These are phyloP conservation scores for Macadamia integrifolia DNA, from an alignment of 164 flowering plant species.

Conservation along the genomic window DNA sequence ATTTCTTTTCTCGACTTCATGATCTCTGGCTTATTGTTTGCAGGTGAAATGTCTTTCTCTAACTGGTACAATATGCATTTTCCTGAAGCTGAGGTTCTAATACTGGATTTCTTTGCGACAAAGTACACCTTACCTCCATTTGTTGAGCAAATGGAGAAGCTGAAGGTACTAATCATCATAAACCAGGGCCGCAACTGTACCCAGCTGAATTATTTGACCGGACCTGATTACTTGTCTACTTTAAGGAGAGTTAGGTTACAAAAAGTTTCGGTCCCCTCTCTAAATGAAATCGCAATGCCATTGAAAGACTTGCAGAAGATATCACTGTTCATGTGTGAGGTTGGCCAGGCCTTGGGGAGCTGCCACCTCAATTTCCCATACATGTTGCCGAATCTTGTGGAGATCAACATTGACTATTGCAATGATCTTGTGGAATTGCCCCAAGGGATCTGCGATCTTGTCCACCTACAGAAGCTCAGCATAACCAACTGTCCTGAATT, in stretches of 20 bases:
- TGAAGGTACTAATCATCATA: constrained; percentile 24
- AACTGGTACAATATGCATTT: constrained; percentile 7
- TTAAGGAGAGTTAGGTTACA: constrained; percentile 27
- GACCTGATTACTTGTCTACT: constrained; percentile 2
- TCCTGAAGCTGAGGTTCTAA: no score
- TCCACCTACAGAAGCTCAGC: background rate
- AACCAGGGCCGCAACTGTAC: constrained; percentile 12
- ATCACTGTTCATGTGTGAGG: constrained; percentile 30
- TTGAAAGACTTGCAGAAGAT: constrained; percentile 28
- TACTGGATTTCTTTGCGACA: constrained; percentile 17
- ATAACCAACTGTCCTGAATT: constrained; percentile 8
- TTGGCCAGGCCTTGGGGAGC: constrained; percentile 18
- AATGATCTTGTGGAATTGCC: constrained; percentile 18
- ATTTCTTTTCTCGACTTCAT: background rate
- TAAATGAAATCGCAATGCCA: background rate
- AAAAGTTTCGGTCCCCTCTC: constrained; percentile 16
- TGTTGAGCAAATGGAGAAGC: background rate
- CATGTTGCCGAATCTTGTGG: constrained; percentile 23
- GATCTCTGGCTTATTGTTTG: background rate
- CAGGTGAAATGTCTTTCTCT: constrained; percentile 25
- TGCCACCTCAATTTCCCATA: constrained; percentile 2
- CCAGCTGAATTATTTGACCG: constrained; percentile 11
- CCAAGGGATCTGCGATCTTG: constrained; percentile 18
- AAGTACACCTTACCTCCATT: constrained; percentile 20
- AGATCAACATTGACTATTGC: no score